These are phyloP conservation scores for Daedaleopsis nitida DNA, from an alignment of 768 basidiomycete species.

Conservation along the genomic window DNA sequence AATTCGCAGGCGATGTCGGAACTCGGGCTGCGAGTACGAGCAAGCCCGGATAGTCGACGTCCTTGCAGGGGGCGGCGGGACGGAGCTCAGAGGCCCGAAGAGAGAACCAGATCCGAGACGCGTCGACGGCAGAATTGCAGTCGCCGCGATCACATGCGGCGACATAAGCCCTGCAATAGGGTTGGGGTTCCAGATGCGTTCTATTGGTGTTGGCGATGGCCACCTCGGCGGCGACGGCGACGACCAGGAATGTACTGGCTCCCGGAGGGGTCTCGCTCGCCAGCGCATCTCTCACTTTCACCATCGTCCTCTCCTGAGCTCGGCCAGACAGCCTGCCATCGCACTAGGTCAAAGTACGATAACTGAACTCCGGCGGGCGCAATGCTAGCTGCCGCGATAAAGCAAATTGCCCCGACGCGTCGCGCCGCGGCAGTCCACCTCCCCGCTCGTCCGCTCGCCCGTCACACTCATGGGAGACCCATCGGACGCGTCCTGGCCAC, in stretches of 20 bases:
- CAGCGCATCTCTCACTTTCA: not conserved
- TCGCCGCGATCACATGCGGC: conserved; percentile 14
- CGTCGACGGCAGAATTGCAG: not conserved
- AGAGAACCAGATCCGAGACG: conserved; percentile 1
- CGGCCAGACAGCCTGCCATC: too few relatives aligned
- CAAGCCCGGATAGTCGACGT: not conserved
- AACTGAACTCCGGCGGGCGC: not conserved
- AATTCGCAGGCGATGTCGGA: not conserved
- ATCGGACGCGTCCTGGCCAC: not conserved
- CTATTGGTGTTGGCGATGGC: not conserved
- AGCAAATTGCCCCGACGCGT: conserved; percentile 11
- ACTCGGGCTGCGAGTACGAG: not conserved
- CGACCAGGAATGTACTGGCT: not conserved
- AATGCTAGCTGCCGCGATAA: conserved; percentile 13
- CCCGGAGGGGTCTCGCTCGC: not conserved
- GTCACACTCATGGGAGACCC: not conserved
- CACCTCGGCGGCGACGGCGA: not conserved
- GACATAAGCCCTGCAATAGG: not conserved
- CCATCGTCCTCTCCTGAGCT: not conserved
- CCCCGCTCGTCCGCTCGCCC: not conserved
- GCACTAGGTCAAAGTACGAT: too few relatives aligned
- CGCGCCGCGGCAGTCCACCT: conserved; percentile 10
- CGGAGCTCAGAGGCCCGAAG: not conserved
- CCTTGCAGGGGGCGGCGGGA: too few relatives aligned
- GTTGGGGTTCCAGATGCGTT: conserved; percentile 13